phyloP scores from a whole-genome alignment of 352 stramenopile species.

The Phytophthora multivora region DNA sequence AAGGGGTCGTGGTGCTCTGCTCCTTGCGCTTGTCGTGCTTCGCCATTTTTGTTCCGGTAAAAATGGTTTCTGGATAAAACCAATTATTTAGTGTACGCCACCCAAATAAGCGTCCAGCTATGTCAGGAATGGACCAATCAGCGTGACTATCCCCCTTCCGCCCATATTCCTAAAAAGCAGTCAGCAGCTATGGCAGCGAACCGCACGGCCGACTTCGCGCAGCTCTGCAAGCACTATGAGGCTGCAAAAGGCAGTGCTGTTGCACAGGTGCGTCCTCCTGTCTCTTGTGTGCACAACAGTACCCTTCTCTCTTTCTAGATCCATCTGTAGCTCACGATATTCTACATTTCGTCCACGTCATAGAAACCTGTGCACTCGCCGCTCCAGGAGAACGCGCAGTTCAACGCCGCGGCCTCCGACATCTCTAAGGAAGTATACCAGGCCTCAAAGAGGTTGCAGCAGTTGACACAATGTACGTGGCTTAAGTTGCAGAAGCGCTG shows the following conservation, averaged over 20 bases:
- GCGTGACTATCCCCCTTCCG: background rate
- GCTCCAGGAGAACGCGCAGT: slow-evolving; percentile 78
- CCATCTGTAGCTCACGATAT: slow-evolving; percentile 10
- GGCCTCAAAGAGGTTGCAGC: slow-evolving; percentile 79
- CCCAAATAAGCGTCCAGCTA: background rate
- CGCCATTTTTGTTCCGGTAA: too few relatives aligned
- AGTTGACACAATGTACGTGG: slow-evolving; percentile 74
- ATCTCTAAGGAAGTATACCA: slow-evolving; percentile 87
- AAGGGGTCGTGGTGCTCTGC: too few relatives aligned
- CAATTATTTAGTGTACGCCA: too few relatives aligned
- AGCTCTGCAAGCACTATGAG: slow-evolving; percentile 62
- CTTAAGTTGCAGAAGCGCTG: background rate
- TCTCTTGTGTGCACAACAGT: background rate
- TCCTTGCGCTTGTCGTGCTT: too few relatives aligned
- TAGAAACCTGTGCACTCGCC: slow-evolving; percentile 52
- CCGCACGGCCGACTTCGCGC: slow-evolving; percentile 70
- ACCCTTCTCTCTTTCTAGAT: background rate
- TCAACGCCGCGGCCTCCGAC: slow-evolving; percentile 79
- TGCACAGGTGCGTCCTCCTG: slow-evolving; percentile 26
- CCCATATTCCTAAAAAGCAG: background rate
- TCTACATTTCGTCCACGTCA: background rate
- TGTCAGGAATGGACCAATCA: background rate
- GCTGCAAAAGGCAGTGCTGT: slow-evolving; percentile 35
- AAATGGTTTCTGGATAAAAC: too few relatives aligned
- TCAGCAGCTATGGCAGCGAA: slow-evolving; percentile 59